Evolutionary conservation across 164 flowering plant genomes (phyloP).

Genomic region (Platanus orientalis): DNA sequence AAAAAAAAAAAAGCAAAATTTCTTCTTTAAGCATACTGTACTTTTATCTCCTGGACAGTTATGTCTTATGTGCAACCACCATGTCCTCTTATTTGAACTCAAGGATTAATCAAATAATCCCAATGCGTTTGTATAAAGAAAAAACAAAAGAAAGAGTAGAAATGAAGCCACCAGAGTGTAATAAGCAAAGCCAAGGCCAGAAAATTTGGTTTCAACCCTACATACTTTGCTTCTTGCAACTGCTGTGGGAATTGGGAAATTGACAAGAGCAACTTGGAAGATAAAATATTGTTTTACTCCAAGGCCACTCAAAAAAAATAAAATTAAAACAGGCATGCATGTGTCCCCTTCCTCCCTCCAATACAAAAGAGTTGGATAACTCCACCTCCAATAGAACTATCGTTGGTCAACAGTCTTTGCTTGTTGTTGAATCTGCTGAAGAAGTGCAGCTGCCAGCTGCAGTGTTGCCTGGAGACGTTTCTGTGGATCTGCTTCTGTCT

Average conservation of each 20-base stretch:
- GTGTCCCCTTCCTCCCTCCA: not conserved
- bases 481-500: constrained; percentile 69
- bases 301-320: not conserved
- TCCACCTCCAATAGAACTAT: not conserved
- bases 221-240: not conserved
- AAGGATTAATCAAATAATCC: no score
- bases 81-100: no score
- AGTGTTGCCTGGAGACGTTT: constrained; percentile 91
- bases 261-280: not conserved
- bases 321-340: not conserved
- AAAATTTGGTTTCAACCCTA: no score
- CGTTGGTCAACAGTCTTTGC: constrained; percentile 37
- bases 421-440: constrained; percentile 91
- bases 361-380: not conserved
- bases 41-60: no score
- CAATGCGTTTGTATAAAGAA: no score
- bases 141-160: no score
- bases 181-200: no score
- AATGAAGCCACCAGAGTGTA: no score
- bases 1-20: no score
- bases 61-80: no score
- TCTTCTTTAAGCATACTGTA: no score
- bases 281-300: not conserved
- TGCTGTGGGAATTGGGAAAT: no score
- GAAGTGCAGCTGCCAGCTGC: constrained; percentile 92